These are phyloP conservation scores for Endothia cerciana DNA, from an alignment of 2,329 filamentous ascomycete genomes.

Conservation along the genomic window DNA sequence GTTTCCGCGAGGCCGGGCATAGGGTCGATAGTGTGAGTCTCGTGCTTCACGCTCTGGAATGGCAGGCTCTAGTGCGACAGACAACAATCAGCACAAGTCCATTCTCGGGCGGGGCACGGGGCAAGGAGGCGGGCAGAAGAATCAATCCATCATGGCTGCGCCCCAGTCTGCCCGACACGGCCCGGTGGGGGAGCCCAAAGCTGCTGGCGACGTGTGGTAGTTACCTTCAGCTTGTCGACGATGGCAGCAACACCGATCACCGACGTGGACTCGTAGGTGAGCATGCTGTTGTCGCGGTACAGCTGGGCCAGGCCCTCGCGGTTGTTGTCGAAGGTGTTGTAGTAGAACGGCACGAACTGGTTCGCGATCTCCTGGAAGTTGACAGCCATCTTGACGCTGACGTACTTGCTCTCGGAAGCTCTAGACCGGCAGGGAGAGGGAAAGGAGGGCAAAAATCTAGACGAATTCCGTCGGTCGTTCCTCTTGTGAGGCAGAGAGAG, in stretches of 20 bases:
- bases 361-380: constrained; percentile 31
- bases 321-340: constrained; percentile 69
- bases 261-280: constrained; percentile 69
- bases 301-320: constrained; percentile 60
- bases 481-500: not conserved
- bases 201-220: constrained; percentile 32
- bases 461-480: not conserved
- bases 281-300: constrained; percentile 73
- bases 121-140: not conserved
- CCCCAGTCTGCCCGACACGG: not conserved
- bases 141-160: not conserved
- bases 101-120: not conserved
- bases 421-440: not conserved
- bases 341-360: constrained; percentile 53
- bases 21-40: constrained; percentile 69
- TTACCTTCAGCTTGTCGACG: constrained; percentile 67
- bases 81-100: constrained; percentile 12
- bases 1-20: constrained; percentile 62
- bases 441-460: not conserved
- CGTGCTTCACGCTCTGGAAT: constrained; percentile 69
- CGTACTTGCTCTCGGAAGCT: not conserved
- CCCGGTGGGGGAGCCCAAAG: too few species aligned
- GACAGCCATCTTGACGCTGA: constrained; percentile 27
- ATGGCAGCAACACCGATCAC: constrained; percentile 61
- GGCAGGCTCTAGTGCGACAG: constrained; percentile 57